Conservation (phyloP, 2,329 filamentous ascomycete genomes). For the Phialophora tarda region DNA sequence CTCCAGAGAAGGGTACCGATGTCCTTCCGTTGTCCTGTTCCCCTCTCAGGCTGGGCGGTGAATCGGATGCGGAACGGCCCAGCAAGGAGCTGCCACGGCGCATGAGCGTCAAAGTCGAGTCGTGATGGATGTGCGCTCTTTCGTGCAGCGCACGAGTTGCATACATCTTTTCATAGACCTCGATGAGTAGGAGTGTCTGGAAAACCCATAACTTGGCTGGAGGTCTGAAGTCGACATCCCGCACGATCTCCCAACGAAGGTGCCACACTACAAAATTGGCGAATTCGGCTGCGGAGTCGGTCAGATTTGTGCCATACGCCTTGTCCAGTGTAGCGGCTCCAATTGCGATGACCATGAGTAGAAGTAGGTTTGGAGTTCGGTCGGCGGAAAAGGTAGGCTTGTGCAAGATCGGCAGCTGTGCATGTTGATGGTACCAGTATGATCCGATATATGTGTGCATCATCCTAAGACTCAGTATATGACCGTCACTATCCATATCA, state of each 20-base stretch:
- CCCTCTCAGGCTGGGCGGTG: conserved; percentile 75
- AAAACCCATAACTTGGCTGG: conserved; percentile 97
- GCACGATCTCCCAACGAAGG: conserved; percentile 94
- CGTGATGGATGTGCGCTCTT: conserved; percentile 93
- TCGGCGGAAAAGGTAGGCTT: conserved; percentile 91
- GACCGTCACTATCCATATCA: conserved; percentile 67
- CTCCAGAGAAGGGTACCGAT: conserved; percentile 54
- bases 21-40: conserved; percentile 53
- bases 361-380: conserved; percentile 79
- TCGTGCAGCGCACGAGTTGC: conserved; percentile 91
- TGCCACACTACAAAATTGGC: conserved; percentile 92
- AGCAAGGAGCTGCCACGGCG: conserved; percentile 88
- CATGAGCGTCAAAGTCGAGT: conserved; percentile 94
- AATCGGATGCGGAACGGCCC: conserved; percentile 81
- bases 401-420: conserved; percentile 92
- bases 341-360: conserved; percentile 89
- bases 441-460: conserved; percentile 94
- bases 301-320: conserved; percentile 73
- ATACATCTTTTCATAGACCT: conserved; percentile 98
- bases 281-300: conserved; percentile 77
- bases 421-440: conserved; percentile 94
- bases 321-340: conserved; percentile 89
- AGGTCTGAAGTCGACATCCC: conserved; percentile 84
- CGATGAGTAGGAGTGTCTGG: conserved; percentile 84
- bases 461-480: conserved; percentile 82